Base-by-base conservation (phyloP, 2,329 filamentous ascomycete species). In the Penicillium sp. region DNA sequence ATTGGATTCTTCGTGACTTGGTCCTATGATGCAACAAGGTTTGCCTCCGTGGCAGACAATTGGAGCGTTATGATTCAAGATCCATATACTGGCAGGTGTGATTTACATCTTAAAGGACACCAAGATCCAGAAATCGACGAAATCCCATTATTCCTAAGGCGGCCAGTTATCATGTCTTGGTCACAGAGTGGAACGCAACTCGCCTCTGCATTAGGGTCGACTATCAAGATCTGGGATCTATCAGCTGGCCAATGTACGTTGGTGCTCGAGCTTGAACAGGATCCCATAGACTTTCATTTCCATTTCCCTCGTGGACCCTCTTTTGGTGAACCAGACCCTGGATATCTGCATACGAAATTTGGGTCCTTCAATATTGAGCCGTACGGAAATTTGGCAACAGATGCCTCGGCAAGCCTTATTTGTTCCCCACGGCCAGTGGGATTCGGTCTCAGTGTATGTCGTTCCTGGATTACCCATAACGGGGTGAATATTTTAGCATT, bases 21-120 rank as follows among this genome's bases (percentile, higher is more conserved):
- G 56, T 58, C 56, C 7, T 27, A 27, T n/a, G 48, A 55, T 46
- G 48, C 50, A 23, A 33, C 11, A 23, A 26, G n/a, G 26, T 35
- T 58, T 39, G 50, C 50, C 45, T 54, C 55, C 19, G 35, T 4
- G 13, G 46, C 55, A 31, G 29, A 35, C 5, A 7, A 49, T 16
- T 27, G 29, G 23, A 49, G 26, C 11, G 23, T 49, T 9, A 49
- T 21, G 46, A 35, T 49, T 23, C 29, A 25, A 13, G 13, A 35
- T 35, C n/a, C 27, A 25, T 6, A 11, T 19, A 49, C 46, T 9
- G 46, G 46, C 16, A 35, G 31, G 0, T 21, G 46, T 19, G 19
- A 13, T 14, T 49, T 23, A 35, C 25, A 26, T 21, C 42, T 65
- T 13, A 4, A 49, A 7, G 44, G 44, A 46, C 6, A 35, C 16